These are phyloP conservation scores for Rhododendron griersonianum DNA, from an alignment of 148 eudicot genomes.

Conservation along the genomic window DNA sequence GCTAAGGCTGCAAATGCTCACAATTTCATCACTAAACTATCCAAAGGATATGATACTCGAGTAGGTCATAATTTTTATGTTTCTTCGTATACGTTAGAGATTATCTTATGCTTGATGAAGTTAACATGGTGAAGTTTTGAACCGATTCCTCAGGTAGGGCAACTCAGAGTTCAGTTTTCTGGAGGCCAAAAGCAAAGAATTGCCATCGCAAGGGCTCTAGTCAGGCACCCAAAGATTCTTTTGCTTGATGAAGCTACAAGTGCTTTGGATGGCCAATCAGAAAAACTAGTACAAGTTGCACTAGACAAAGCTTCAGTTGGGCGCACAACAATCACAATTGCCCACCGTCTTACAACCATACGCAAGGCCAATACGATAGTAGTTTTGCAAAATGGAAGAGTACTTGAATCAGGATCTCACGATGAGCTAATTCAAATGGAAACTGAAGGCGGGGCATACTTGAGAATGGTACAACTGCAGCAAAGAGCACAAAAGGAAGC, in stretches of 20 bases:
- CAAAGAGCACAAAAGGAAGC: not conserved
- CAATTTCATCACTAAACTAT: constrained; percentile 16
- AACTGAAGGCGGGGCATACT: constrained; percentile 9
- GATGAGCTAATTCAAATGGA: constrained; percentile 7
- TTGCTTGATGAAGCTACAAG: not conserved
- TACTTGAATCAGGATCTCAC: constrained; percentile 19
- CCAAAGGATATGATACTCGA: constrained; percentile 18
- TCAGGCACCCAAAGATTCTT: constrained; percentile 17
- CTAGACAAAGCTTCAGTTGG: constrained; percentile 17
- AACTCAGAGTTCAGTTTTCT: constrained; percentile 15
- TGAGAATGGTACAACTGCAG: constrained; percentile 15
- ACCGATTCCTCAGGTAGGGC: constrained; percentile 14
- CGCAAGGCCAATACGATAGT: constrained; percentile 18
- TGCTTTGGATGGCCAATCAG: constrained; percentile 20
- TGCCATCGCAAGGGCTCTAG: constrained; percentile 21
- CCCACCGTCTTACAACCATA: constrained; percentile 15
- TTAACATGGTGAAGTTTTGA: not conserved
- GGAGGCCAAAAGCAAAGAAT: not conserved
- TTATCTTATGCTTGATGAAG: not conserved
- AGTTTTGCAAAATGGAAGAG: constrained; percentile 15
- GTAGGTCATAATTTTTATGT: not conserved
- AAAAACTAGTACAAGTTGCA: constrained; percentile 19
- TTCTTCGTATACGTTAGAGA: not conserved
- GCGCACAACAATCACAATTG: constrained; percentile 19
- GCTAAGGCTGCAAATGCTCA: constrained; percentile 22